Evolutionary conservation across 305 asterid species (phyloP).

Genomic region (Fraxinus platypoda): DNA sequence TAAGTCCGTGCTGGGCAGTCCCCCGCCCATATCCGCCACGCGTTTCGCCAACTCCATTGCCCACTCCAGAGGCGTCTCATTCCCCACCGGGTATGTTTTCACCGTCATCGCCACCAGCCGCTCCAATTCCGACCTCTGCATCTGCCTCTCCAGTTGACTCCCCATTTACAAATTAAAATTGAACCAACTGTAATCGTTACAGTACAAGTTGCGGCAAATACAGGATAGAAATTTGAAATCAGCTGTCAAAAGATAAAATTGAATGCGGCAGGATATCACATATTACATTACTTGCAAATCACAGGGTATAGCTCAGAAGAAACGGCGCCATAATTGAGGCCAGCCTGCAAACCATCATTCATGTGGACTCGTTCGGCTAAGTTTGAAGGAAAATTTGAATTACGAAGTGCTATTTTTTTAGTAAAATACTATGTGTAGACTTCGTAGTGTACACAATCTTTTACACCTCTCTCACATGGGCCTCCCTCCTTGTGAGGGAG

Average conservation of each 20-base stretch:
- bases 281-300: background rate
- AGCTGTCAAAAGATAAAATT: background rate
- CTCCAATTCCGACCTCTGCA: background rate
- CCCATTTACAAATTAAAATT: background rate
- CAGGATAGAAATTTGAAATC: background rate
- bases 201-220: background rate
- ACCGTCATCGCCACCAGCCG: background rate
- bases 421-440: too few species aligned
- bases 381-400: background rate
- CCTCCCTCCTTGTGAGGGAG: too few species aligned
- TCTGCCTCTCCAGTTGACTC: background rate
- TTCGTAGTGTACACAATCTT: too few species aligned
- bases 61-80: slow-evolving; percentile 13
- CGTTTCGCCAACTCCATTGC: slow-evolving; percentile 14
- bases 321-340: background rate
- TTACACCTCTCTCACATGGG: too few species aligned
- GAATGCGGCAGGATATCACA: background rate
- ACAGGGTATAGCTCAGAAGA: background rate
- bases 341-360: background rate
- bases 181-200: background rate
- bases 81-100: background rate
- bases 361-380: background rate
- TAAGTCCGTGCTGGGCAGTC: slow-evolving; percentile 16
- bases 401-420: background rate
- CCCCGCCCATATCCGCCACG: background rate